Conservation (phyloP, 306 rosid species). For the Inga laurina region DNA sequence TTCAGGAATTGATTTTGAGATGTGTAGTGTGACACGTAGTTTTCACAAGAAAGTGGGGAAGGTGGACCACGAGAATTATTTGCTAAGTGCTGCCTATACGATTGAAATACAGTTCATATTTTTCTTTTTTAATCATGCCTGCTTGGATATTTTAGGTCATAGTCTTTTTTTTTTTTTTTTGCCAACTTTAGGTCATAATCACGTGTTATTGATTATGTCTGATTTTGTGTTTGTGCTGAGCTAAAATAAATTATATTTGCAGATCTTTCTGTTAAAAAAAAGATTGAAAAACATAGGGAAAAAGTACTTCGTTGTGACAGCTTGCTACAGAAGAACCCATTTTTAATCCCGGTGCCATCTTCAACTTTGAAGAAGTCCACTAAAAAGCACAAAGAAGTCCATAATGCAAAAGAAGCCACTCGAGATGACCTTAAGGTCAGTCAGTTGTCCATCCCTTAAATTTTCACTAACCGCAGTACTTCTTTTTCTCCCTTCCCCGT, state of each 20-base stretch:
- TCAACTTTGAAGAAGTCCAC: slow-evolving; percentile 64
- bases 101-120: neutral
- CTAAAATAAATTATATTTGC: slow-evolving; percentile 12
- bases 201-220: neutral
- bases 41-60: neutral
- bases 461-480: neutral
- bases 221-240: neutral
- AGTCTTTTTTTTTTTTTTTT: too few relatives aligned
- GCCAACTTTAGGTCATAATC: neutral
- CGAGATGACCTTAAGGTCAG: slow-evolving; percentile 57
- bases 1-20: neutral
- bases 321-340: slow-evolving; percentile 69
- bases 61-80: neutral
- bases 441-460: neutral
- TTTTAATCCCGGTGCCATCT: slow-evolving; percentile 75
- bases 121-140: neutral
- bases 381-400: slow-evolving; percentile 41
- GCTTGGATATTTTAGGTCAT: neutral
- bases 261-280: slow-evolving; percentile 85
- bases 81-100: neutral
- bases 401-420: slow-evolving; percentile 32
- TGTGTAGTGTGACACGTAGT: neutral
- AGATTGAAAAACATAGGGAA: slow-evolving; percentile 86
- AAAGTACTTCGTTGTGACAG: slow-evolving; percentile 75
- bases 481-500: neutral